Base-by-base conservation (phyloP, 2,329 filamentous ascomycete genomes). In the Rasamsonia emersonii region DNA sequence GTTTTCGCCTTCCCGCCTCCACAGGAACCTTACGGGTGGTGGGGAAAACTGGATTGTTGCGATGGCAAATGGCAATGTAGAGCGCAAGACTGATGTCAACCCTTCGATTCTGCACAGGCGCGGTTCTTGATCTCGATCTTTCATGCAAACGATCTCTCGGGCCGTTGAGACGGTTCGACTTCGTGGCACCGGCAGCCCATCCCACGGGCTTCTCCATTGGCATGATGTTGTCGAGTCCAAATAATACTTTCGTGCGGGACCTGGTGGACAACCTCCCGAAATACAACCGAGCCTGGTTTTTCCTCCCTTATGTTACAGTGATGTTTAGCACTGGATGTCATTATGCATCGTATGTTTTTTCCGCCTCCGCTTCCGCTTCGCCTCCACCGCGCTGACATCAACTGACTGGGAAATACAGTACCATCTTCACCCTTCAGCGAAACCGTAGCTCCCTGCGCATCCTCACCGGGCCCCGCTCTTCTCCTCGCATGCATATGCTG, bases 281-380 rank as follows among this genome's bases (percentile, higher is more conserved):
- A 0, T 64, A 62, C 29, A 57, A 64, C 37, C 47, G 46, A 4
- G 40, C 51, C n/a, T 64, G 60, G 59, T 47, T 62, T 11, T 48
- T 55, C 3, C 37, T 64, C 18, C 58, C 60, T 0, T 63, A 64
- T 29, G 41, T 54, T 3, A 61, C 59, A 2, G 56, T 64, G 18
- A 64, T 64, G 61, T 64, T 64, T 39, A 62, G 58, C 38, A 62
- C 61, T 1, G 59, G 59, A 9, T 62, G 59, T 24, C 59, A 64
- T 36, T 64, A 59, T 35, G 59, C 57, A 15, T 63, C 59, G 51
- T 59, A 42, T 23, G 53, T 46, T 15, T n/a, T n/a, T n/a, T 19
- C 9, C 19, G 7, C 18, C 7, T 11, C n/a, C 9, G 6, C 11
- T 28, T 9, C 4, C n/a, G 23, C 14, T 32, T 20, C 15, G 19